These are phyloP conservation scores for Plenodomus biglobosus DNA, from an alignment of 2,329 filamentous ascomycete genomes.

Conservation along the genomic window DNA sequence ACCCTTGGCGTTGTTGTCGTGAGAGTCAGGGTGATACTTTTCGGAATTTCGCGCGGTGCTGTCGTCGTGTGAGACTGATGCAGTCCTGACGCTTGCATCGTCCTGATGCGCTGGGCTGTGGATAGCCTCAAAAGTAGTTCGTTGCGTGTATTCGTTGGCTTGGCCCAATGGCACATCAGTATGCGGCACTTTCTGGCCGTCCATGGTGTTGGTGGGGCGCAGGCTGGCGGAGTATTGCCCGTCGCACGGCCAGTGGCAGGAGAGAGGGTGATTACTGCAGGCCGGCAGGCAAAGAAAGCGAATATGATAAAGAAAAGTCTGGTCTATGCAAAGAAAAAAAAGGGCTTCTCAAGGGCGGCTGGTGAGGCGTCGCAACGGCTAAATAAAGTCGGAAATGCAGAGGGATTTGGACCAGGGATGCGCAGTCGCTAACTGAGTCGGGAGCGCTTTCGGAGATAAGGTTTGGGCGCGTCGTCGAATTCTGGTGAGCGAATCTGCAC, in stretches of 20 bases:
- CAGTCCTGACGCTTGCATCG: constrained; percentile 21
- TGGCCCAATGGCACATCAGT: constrained; percentile 12
- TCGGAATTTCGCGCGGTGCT: constrained; percentile 24
- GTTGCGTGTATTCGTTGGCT: constrained; percentile 25
- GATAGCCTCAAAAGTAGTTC: constrained; percentile 34
- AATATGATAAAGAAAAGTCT: constrained; percentile 16
- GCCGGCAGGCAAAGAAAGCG: constrained; percentile 8
- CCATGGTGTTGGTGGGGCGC: constrained; percentile 23
- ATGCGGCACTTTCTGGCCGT: constrained; percentile 24
- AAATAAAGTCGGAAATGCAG: constrained; percentile 10
- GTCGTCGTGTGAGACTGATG: constrained; percentile 25
- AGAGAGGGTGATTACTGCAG: constrained; percentile 7
- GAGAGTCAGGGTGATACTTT: constrained; percentile 21
- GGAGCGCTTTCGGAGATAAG: constrained; percentile 26
- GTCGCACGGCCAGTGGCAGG: neutral
- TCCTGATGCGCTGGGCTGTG: constrained; percentile 22
- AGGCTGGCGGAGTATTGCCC: constrained; percentile 11
- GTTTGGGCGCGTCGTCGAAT: neutral
- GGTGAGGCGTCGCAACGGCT: constrained; percentile 8
- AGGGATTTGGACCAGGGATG: neutral
- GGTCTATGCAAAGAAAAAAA: constrained; percentile 3
- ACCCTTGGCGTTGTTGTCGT: constrained; percentile 13
- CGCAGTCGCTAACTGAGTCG: no score
- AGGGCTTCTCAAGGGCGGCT: constrained; percentile 1
- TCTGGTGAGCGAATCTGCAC: neutral